Evolutionary conservation across 2,329 filamentous ascomycete species (phyloP), one percentile per base, ranked within the genome.

Genomic region (Diplodia corticola): DNA sequence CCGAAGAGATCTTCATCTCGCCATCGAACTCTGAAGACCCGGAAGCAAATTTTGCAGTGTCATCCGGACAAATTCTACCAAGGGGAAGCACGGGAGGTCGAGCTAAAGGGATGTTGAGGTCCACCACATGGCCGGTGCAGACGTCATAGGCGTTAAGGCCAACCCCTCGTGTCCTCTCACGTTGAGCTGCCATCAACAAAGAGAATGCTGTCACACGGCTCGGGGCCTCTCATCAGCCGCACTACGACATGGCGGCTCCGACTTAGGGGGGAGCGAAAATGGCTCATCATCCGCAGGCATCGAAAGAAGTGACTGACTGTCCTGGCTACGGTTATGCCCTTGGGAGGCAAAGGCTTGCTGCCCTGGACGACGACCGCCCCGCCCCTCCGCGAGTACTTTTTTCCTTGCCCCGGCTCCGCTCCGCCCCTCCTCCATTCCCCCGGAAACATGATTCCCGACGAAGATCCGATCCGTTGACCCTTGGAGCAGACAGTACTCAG

Each of bases 401-500:
- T 44, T 44, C 40, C 40, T 44, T 44, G 40, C 40, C 40, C 40
- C 40, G 6, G n/a, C 44, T 44, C 55, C 30, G 24, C 26, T 40
- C 37, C 26, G 40, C 57, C 35, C 26, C 26, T 28, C 26, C 28
- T 28, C 57, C 15, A 4, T 24, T 50, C 22, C 40, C 26, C 44
- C 57, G 28, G 57, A 33, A 17, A 30, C 26, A 20, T 17, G 57
- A 10, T 15, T 33, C 22, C 57, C 57, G 57, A 61, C 35, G 44
- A 61, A 49, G 57, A 61, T 61, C 57, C 57, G 57, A 61, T 49
- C 57, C 57, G 57, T n/a, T n/a, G 44, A 24, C 44, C 40, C 40
- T 28, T 35, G 22, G 24, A 5, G 4, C 7, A n/a, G n/a, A n/a
- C n/a, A n/a, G 33, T n/a, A 30, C 30, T 10, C 6, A 35, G 33